Percentiles rank a stretch among this genome's conserved stretches.
Evolutionary conservation across 192 early-diverging fungal species (phyloP).

Genomic region (Allomyces arbusculus): DNA sequence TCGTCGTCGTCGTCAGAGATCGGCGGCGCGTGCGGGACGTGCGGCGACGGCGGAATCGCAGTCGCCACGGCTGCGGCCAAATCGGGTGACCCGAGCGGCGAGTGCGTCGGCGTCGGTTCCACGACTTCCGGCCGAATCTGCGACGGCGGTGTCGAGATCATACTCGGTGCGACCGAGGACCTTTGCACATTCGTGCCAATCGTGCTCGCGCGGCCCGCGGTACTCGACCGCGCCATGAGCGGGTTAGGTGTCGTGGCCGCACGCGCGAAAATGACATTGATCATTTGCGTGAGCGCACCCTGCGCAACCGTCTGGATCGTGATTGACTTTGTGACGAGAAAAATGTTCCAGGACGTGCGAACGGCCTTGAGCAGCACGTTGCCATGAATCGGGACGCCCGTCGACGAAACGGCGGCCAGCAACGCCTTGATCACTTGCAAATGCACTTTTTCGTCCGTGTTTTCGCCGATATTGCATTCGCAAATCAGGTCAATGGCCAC

Average conservation of each 20-base stretch:
- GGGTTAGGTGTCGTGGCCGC: conserved; percentile 7
- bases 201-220: not conserved
- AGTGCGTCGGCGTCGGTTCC: no score
- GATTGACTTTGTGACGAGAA: conserved; percentile 47
- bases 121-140: not conserved
- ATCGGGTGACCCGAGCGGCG: not conserved
- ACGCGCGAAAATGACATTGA: conserved; percentile 58
- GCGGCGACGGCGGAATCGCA: not conserved
- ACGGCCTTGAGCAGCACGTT: conserved; percentile 57
- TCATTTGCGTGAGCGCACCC: conserved; percentile 74
- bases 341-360: conserved; percentile 72
- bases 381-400: conserved; percentile 44
- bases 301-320: conserved; percentile 71
- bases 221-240: no score
- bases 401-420: conserved; percentile 54
- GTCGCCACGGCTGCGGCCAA: not conserved
- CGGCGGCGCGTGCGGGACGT: not conserved
- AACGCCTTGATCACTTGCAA: conserved; percentile 83
- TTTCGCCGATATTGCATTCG: conserved; percentile 54
- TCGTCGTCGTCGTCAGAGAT: not conserved
- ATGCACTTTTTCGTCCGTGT: conserved; percentile 68
- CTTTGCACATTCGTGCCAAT: conserved; percentile 1
- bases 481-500: conserved; percentile 56
- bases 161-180: not conserved
- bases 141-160: not conserved